phyloP scores from a whole-genome alignment of 495 filamentous ascomycete species.

The Penicillium samsonianum region DNA sequence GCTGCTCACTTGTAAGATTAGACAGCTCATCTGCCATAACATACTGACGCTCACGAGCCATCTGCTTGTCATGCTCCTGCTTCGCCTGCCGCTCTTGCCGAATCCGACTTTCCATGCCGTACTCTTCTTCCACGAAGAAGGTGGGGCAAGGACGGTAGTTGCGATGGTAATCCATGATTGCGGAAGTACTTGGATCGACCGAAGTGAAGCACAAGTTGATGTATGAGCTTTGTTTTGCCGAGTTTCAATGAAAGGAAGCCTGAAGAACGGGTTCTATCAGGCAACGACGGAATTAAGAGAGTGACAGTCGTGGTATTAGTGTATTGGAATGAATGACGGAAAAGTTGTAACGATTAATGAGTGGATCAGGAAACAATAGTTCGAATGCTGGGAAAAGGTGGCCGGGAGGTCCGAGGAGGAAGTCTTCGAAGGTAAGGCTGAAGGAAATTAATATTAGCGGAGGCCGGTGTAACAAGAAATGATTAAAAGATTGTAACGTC shows the following conservation, averaged over 20 bases:
- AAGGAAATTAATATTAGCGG: slow-evolving; percentile 47
- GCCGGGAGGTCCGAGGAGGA: slow-evolving; percentile 41
- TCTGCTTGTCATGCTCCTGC: slow-evolving; percentile 68
- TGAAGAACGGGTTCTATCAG: slow-evolving; percentile 40
- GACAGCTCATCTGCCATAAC: slow-evolving; percentile 87
- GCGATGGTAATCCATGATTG: slow-evolving; percentile 70
- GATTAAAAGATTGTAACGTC: slow-evolving; percentile 21
- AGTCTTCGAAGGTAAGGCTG: slow-evolving; percentile 46
- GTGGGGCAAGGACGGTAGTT: slow-evolving; percentile 65
- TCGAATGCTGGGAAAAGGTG: slow-evolving; percentile 37
- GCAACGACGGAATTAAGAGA: slow-evolving; percentile 56
- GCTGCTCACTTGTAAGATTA: slow-evolving; percentile 76
- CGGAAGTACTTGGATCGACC: slow-evolving; percentile 24
- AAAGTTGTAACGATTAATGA: slow-evolving; percentile 53
- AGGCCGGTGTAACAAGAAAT: slow-evolving; percentile 15
- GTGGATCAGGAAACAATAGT: slow-evolving; percentile 48
- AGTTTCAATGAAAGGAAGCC: slow-evolving; percentile 35
- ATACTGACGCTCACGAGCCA: slow-evolving; percentile 76
- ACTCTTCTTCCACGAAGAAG: slow-evolving; percentile 87
- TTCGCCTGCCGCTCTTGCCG: slow-evolving; percentile 36
- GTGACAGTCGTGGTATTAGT: slow-evolving; percentile 55
- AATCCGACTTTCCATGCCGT: slow-evolving; percentile 28
- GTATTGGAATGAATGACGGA: slow-evolving; percentile 53
- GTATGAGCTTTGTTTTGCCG: slow-evolving; percentile 25
- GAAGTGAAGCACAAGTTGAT: slow-evolving; percentile 6